Conservation (phyloP, 805 yeast genomes). For the Pichia nakasei region DNA sequence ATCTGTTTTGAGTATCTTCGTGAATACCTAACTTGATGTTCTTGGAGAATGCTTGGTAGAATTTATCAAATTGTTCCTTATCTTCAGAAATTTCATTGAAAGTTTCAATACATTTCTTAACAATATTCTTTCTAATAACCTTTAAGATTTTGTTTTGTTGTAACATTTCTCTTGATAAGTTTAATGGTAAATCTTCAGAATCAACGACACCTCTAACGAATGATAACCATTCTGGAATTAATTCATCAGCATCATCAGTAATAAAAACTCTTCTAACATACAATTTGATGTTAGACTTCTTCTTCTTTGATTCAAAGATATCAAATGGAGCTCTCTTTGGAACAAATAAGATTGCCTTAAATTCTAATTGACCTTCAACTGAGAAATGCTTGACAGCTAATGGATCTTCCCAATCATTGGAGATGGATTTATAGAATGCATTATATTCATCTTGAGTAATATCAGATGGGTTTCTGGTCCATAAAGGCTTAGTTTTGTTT, state of each 20-base stretch:
- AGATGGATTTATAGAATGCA: conserved; percentile 97
- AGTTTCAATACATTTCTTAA: conserved; percentile 96
- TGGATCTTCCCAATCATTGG: conserved; percentile 99
- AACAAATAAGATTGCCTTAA: conserved; percentile 93
- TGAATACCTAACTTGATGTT: conserved; percentile 98
- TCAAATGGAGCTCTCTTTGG: conserved; percentile 99
- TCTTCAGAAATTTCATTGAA: conserved; percentile 99
- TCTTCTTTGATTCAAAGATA: conserved; percentile 96
- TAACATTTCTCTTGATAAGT: conserved; percentile 99
- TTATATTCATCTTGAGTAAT: conserved; percentile 97
- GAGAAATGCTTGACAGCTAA: conserved; percentile 99
- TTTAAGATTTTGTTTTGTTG: conserved; percentile 99
- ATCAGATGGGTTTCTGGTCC: conserved; percentile 99
- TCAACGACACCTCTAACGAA: conserved; percentile 99
- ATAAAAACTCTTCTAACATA: conserved; percentile 99
- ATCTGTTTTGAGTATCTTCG: conserved; percentile 98
- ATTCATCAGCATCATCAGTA: conserved; percentile 98
- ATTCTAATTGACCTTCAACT: conserved; percentile 99
- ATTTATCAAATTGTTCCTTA: conserved; percentile 95
- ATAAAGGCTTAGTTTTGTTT: conserved; percentile 96
- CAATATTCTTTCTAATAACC: conserved; percentile 98
- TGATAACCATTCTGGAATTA: conserved; percentile 97
- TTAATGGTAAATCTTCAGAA: conserved; percentile 98
- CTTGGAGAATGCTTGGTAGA: conserved; percentile 96
- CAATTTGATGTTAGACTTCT: conserved; percentile 97